A percentile compares a stretch with the other conserved stretches of the same genome.
These are phyloP conservation scores for Madurella mycetomatis DNA, from an alignment of 2,329 filamentous ascomycete species.

Conservation along the genomic window DNA sequence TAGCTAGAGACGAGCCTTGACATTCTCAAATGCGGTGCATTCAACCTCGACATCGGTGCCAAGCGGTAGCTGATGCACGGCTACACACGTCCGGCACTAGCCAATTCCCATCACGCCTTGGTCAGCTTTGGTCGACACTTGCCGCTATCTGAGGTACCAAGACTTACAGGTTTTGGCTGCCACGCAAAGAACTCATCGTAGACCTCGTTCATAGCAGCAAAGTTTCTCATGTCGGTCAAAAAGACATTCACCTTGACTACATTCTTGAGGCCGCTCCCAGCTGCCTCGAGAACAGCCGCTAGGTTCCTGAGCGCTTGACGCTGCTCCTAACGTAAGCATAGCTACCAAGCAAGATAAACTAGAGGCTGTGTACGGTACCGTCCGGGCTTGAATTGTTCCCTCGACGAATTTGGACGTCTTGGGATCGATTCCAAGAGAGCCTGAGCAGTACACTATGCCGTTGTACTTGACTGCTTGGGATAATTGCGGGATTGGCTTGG, in stretches of 20 bases:
- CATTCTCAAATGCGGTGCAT: slow-evolving; percentile 50
- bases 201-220: slow-evolving; percentile 53
- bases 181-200: slow-evolving; percentile 47
- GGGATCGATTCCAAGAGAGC: slow-evolving; percentile 55
- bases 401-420: slow-evolving; percentile 50
- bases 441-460: slow-evolving; percentile 68
- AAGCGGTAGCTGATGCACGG: slow-evolving; percentile 67
- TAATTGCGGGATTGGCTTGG: slow-evolving; percentile 51
- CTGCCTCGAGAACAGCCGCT: slow-evolving; percentile 53
- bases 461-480: slow-evolving; percentile 59
- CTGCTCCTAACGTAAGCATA: slow-evolving; percentile 27
- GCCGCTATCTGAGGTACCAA: slow-evolving; percentile 27
- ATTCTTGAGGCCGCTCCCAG: slow-evolving; percentile 55
- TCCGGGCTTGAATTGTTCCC: slow-evolving; percentile 51
- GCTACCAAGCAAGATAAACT: too few species aligned
- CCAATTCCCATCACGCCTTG: neutral
- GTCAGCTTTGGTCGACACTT: neutral
- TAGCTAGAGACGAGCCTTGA: slow-evolving; percentile 4
- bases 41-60: slow-evolving; percentile 72
- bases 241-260: slow-evolving; percentile 66
- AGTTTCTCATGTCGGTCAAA: slow-evolving; percentile 61
- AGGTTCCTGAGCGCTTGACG: slow-evolving; percentile 56
- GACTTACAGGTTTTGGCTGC: slow-evolving; percentile 44
- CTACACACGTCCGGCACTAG: slow-evolving; percentile 61
- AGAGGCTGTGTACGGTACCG: slow-evolving; percentile 34